These are phyloP conservation scores for Narthecium ossifragum DNA, from an alignment of 106 monocot species.

Conservation along the genomic window DNA sequence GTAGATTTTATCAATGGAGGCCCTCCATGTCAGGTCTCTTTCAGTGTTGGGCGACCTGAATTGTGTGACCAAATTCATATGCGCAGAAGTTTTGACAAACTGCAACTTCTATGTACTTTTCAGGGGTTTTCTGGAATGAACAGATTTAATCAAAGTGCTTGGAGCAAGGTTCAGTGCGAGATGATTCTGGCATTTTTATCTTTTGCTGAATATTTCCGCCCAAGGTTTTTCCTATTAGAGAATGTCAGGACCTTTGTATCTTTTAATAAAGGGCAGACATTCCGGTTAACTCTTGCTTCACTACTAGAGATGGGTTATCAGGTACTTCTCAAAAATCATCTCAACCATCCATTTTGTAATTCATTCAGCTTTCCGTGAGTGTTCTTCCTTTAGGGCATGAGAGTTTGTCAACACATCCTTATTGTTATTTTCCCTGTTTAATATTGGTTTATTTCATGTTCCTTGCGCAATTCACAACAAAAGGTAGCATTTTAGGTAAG, in stretches of 20 bases:
- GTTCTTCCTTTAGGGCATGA: no score
- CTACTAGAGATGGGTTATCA: conserved; percentile 98
- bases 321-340: no score
- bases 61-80: no score
- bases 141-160: conserved; percentile 83
- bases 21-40: conserved; percentile 84
- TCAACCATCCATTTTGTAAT: no score
- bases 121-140: conserved; percentile 99
- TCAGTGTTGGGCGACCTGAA: background rate
- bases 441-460: no score
- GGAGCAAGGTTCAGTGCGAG: conserved; percentile 99
- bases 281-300: conserved; percentile 88
- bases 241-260: conserved; percentile 98
- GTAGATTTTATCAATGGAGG: conserved; percentile 99
- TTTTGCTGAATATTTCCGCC: conserved; percentile 94
- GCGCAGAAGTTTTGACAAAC: no score
- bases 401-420: no score
- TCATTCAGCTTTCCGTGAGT: no score
- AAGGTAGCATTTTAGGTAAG: no score
- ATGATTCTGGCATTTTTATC: conserved; percentile 98
- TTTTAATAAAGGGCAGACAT: conserved; percentile 97
- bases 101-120: background rate
- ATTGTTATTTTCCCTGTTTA: no score
- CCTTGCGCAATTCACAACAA: no score
- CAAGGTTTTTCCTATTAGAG: conserved; percentile 88